These are phyloP conservation scores for Hansenula anomala DNA, from an alignment of 1,139 yeast species.

Conservation along the genomic window DNA sequence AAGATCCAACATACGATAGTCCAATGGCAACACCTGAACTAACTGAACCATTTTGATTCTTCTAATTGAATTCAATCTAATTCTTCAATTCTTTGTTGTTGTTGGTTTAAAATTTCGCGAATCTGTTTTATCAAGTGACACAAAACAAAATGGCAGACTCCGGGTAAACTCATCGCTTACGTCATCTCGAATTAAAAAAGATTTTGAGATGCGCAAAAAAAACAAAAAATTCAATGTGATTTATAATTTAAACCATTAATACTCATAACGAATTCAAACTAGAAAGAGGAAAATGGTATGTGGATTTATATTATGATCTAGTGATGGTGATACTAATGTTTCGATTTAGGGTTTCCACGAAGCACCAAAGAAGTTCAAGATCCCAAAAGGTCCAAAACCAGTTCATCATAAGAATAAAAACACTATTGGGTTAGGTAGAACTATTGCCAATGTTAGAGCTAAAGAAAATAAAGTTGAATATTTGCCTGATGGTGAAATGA, in stretches of 20 bases:
- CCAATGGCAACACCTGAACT: neutral
- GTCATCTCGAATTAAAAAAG: neutral
- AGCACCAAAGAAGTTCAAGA: conserved; percentile 50
- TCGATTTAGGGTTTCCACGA: conserved; percentile 37
- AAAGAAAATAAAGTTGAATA: conserved; percentile 64
- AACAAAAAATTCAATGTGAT: neutral
- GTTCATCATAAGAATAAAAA: conserved; percentile 80
- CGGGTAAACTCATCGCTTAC: neutral
- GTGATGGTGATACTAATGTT: neutral
- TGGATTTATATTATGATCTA: too few relatives aligned
- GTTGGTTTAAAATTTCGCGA: too few relatives aligned
- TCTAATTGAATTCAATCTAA: too few relatives aligned
- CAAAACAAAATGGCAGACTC: neutral
- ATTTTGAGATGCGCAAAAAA: too few relatives aligned
- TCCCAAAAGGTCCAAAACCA: conserved; percentile 91
- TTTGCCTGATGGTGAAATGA: conserved; percentile 81
- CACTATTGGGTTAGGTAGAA: conserved; percentile 78
- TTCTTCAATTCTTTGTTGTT: too few relatives aligned
- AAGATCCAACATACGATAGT: neutral
- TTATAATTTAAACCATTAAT: too few relatives aligned
- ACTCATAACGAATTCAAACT: too few relatives aligned
- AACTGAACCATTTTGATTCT: neutral
- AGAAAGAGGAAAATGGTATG: conserved; percentile 2
- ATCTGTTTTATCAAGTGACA: too few relatives aligned
- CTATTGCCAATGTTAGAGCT: conserved; percentile 71